phyloP scores from a whole-genome alignment of 2,329 filamentous ascomycete species.

The Colletotrichum musicola region DNA sequence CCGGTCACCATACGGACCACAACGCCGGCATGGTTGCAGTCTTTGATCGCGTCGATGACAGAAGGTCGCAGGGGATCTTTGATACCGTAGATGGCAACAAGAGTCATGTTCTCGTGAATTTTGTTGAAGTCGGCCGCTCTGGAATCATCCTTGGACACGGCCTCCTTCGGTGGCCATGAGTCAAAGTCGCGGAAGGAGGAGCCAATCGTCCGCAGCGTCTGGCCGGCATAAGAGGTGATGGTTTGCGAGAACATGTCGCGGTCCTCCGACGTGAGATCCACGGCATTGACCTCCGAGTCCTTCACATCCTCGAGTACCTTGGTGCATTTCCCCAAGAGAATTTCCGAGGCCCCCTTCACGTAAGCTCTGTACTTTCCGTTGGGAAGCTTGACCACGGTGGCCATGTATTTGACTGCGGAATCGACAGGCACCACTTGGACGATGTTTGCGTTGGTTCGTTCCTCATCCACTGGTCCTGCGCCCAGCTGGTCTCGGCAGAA shows the following conservation, averaged over 20 bases:
- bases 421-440: slow-evolving; percentile 56
- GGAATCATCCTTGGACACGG: slow-evolving; percentile 61
- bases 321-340: slow-evolving; percentile 57
- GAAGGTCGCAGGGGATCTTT: slow-evolving; percentile 75
- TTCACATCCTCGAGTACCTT: slow-evolving; percentile 46
- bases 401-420: slow-evolving; percentile 74
- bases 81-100: slow-evolving; percentile 69
- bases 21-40: slow-evolving; percentile 74
- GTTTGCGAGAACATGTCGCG: slow-evolving; percentile 43
- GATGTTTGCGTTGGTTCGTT: slow-evolving; percentile 69
- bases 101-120: slow-evolving; percentile 49
- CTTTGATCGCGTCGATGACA: slow-evolving; percentile 71
- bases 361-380: slow-evolving; percentile 68
- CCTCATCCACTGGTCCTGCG: slow-evolving; percentile 71
- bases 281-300: neutral
- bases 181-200: slow-evolving; percentile 60
- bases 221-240: slow-evolving; percentile 53
- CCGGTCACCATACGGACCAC: slow-evolving; percentile 74
- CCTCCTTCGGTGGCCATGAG: slow-evolving; percentile 70
- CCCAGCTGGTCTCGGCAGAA: slow-evolving; percentile 76
- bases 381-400: slow-evolving; percentile 68
- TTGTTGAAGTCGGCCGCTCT: slow-evolving; percentile 70
- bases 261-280: slow-evolving; percentile 33
- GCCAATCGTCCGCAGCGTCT: slow-evolving; percentile 56
- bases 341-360: slow-evolving; percentile 66